phyloP scores from a whole-genome alignment of 495 filamentous ascomycete genomes.

The Xylaria telfairii region DNA sequence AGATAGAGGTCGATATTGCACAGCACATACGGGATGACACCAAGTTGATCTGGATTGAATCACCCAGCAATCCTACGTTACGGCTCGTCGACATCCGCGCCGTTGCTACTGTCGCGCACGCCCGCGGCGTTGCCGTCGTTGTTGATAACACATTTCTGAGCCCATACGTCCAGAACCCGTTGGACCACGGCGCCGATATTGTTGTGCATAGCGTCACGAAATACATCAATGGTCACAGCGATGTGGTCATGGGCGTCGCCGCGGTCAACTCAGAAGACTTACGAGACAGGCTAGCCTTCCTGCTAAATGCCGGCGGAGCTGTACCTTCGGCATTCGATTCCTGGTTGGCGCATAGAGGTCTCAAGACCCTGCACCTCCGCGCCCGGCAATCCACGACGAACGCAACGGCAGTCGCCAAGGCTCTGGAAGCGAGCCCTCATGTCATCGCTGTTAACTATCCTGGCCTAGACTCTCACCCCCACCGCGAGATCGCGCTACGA shows the following conservation, averaged over 20 bases:
- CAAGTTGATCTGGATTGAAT: constrained; percentile 97
- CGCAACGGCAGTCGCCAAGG: constrained; percentile 75
- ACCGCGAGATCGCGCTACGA: constrained; percentile 80
- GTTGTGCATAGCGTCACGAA: constrained; percentile 99
- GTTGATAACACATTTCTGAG: constrained; percentile 99
- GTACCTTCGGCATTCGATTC: constrained; percentile 94
- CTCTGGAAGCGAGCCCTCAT: constrained; percentile 79
- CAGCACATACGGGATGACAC: constrained; percentile 86
- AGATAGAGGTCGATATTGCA: constrained; percentile 84
- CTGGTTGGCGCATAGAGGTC: constrained; percentile 97
- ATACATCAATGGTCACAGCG: constrained; percentile 97
- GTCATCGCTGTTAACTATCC: constrained; percentile 94
- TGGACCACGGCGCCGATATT: constrained; percentile 94
- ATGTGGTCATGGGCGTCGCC: constrained; percentile 97
- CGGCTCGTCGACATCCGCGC: constrained; percentile 88
- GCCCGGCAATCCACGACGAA: constrained; percentile 84
- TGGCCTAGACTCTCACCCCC: constrained; percentile 83
- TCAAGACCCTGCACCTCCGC: constrained; percentile 95
- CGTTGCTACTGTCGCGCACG: constrained; percentile 80
- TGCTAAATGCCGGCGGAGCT: constrained; percentile 97
- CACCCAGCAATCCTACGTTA: constrained; percentile 91
- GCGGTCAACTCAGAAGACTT: constrained; percentile 90
- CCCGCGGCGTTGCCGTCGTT: constrained; percentile 89
- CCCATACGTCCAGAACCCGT: constrained; percentile 94
- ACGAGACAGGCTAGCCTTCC: constrained; percentile 78